A percentile compares a stretch with the other conserved stretches of the same genome.
Evolutionary conservation across 2,329 filamentous ascomycete genomes (phyloP).

Genomic region (Talaromyces sp.): DNA sequence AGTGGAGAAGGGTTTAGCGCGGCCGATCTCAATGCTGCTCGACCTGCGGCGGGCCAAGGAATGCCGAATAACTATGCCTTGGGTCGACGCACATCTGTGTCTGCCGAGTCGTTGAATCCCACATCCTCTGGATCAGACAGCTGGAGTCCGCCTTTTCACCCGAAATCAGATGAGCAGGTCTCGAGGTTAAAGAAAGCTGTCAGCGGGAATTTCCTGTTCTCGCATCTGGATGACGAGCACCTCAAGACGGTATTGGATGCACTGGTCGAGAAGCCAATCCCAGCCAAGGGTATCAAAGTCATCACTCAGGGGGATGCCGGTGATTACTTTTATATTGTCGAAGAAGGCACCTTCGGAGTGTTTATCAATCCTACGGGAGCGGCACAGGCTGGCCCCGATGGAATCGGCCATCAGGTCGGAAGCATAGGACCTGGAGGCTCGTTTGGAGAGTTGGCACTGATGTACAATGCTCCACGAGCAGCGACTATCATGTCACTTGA

Average conservation of each 20-base stretch:
- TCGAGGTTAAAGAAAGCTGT: constrained; percentile 76
- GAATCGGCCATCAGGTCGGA: constrained; percentile 78
- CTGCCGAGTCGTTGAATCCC: constrained; percentile 92
- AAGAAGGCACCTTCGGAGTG: constrained; percentile 85
- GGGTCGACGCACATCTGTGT: constrained; percentile 89
- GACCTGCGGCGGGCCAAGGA: constrained; percentile 31
- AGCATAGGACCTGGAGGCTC: constrained; percentile 83
- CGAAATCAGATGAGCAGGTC: constrained; percentile 79
- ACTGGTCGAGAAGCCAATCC: constrained; percentile 90
- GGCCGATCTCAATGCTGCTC: constrained; percentile 22
- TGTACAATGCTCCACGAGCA: constrained; percentile 97
- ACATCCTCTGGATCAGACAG: constrained; percentile 78
- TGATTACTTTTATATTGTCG: constrained; percentile 97
- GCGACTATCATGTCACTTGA: constrained; percentile 88
- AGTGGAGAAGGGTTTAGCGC: constrained; percentile 22
- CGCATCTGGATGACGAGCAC: constrained; percentile 91
- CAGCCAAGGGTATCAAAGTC: constrained; percentile 84
- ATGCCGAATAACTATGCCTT: constrained; percentile 91
- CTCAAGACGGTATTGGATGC: constrained; percentile 82
- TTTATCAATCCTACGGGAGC: constrained; percentile 78
- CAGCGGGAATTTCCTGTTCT: constrained; percentile 87
- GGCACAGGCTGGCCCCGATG: constrained; percentile 74
- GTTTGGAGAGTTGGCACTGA: constrained; percentile 93
- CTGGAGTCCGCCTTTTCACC: constrained; percentile 82
- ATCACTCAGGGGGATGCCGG: constrained; percentile 94